Evolutionary conservation across 1,139 yeast species (phyloP).

Genomic region (Blastobotrys ciferrii): DNA sequence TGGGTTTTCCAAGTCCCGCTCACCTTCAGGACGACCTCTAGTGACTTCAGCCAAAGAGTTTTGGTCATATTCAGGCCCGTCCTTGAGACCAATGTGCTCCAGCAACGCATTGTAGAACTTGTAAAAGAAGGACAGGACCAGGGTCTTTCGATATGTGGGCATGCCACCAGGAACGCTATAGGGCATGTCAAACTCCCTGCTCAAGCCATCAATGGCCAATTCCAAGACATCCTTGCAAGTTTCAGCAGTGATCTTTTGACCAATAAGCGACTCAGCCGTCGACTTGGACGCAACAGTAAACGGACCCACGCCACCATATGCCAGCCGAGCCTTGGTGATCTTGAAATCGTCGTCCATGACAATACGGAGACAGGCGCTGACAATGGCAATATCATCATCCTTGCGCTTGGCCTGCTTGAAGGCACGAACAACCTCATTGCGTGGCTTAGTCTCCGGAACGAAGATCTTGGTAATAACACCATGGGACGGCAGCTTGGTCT

Average conservation of each 20-base stretch:
- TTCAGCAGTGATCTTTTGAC: slow-evolving; percentile 26
- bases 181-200: slow-evolving; percentile 40
- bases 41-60: slow-evolving; percentile 39
- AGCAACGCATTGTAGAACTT: slow-evolving; percentile 40
- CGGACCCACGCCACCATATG: slow-evolving; percentile 49
- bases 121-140: slow-evolving; percentile 45
- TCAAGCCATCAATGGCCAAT: slow-evolving; percentile 33
- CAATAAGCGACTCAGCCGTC: slow-evolving; percentile 35
- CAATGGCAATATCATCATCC: slow-evolving; percentile 50
- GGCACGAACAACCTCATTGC: slow-evolving; percentile 39
- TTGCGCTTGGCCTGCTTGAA: slow-evolving; percentile 48
- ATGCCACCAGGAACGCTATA: slow-evolving; percentile 49
- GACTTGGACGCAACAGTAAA: slow-evolving; percentile 42
- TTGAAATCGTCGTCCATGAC: slow-evolving; percentile 25
- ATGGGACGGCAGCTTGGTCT: slow-evolving; percentile 39
- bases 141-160: slow-evolving; percentile 44
- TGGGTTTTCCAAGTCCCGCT: slow-evolving; percentile 41
- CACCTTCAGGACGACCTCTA: slow-evolving; percentile 39
- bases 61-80: slow-evolving; percentile 26
- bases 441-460: slow-evolving; percentile 39
- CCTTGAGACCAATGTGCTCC: slow-evolving; percentile 13
- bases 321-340: slow-evolving; percentile 36
- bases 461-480: slow-evolving; percentile 39
- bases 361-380: slow-evolving; percentile 41
- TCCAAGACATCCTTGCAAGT: slow-evolving; percentile 30